phyloP scores from a whole-genome alignment of 345 rosid genomes.

The Psidium guajava region DNA sequence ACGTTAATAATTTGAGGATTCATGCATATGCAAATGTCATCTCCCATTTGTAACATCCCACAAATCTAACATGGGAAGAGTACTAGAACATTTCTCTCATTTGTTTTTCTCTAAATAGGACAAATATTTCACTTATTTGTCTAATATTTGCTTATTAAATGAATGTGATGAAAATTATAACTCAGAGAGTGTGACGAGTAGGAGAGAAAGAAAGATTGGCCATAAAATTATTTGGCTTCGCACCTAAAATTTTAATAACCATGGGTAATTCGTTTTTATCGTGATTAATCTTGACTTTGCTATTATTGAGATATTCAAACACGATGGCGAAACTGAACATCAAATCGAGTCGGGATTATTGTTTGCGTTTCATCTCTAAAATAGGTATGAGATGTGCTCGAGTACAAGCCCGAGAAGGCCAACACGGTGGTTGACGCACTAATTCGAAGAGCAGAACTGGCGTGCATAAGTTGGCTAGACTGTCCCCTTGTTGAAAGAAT shows the following conservation, averaged over 20 bases:
- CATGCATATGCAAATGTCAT: neutral
- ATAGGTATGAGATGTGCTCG: too few species aligned
- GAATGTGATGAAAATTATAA: neutral
- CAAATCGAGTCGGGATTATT: too few species aligned
- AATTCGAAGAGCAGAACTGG: too few species aligned
- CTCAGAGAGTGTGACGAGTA: fast-evolving
- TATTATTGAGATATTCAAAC: fast-evolving
- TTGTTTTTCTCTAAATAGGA: neutral
- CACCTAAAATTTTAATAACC: neutral
- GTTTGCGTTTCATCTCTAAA: too few species aligned
- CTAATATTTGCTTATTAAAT: neutral
- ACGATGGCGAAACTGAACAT: too few species aligned
- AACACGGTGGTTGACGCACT: too few species aligned
- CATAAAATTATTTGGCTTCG: neutral
- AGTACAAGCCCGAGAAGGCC: too few species aligned
- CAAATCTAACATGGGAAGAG: neutral
- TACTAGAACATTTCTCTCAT: neutral
- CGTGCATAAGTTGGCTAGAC: too few species aligned
- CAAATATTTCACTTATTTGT: neutral
- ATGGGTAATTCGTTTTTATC: neutral
- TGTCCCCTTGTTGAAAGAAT: too few species aligned
- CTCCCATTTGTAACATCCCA: neutral
- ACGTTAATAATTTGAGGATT: neutral
- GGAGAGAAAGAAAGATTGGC: neutral
- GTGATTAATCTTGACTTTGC: fast-evolving